Evolutionary conservation across 1,139 yeast species (phyloP).

Genomic region (Magnusiomyces tetraspermus): DNA sequence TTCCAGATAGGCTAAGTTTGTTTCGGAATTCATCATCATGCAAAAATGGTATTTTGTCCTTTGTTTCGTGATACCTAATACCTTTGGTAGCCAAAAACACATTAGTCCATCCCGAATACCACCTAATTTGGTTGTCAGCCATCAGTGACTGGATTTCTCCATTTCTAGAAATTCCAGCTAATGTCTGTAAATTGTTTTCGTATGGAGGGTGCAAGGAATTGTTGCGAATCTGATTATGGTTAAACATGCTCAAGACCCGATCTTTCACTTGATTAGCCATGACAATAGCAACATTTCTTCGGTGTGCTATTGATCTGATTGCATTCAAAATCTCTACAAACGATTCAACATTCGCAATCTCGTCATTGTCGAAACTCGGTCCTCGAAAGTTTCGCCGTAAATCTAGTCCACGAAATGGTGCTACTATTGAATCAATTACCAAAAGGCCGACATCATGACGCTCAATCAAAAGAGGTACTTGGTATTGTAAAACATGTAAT

Average conservation of each 20-base stretch:
- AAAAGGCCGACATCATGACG: slow-evolving; percentile 42
- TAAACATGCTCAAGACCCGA: slow-evolving; percentile 17
- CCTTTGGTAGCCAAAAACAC: neutral
- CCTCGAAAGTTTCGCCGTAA: neutral
- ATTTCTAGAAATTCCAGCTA: neutral
- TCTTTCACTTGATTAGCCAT: slow-evolving; percentile 79
- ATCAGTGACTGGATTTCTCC: slow-evolving; percentile 16
- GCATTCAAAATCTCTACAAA: slow-evolving; percentile 22
- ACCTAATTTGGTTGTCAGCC: slow-evolving; percentile 61
- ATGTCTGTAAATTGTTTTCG: slow-evolving; percentile 11
- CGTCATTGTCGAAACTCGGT: neutral
- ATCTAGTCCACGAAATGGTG: slow-evolving; percentile 52
- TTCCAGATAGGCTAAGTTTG: too few species aligned
- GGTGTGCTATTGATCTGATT: slow-evolving; percentile 43
- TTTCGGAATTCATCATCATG: neutral
- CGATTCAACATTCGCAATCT: neutral
- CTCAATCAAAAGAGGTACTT: slow-evolving; percentile 49
- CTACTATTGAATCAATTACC: slow-evolving; percentile 77
- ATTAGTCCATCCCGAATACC: slow-evolving; percentile 67
- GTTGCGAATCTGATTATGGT: neutral
- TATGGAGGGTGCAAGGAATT: neutral
- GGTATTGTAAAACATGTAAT: slow-evolving; percentile 64
- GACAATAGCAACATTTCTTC: slow-evolving; percentile 50
- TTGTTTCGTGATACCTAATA: neutral
- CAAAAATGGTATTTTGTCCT: neutral